A percentile compares a stretch with the other conserved stretches of the same genome.
phyloP scores from a whole-genome alignment of 1,284 basidiomycete species.

The Erythrobasidium hasegawianum region DNA sequence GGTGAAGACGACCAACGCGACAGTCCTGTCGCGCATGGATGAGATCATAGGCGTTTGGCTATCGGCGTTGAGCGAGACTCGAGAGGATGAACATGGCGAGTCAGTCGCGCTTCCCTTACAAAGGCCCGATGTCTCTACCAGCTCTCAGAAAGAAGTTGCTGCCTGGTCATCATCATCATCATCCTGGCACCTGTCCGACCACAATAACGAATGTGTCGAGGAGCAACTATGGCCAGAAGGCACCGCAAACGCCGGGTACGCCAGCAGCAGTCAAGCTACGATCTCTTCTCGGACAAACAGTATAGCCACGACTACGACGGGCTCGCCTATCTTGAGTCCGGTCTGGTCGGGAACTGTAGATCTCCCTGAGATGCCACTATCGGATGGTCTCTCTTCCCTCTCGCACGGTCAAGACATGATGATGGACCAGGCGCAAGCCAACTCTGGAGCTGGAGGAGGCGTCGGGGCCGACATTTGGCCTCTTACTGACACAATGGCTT shows the following conservation, averaged over 20 bases:
- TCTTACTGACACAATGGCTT: too few relatives aligned
- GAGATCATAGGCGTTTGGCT: conserved; percentile 42
- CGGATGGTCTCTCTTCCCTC: too few relatives aligned
- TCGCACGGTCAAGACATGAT: too few relatives aligned
- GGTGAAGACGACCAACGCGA: conserved; percentile 32
- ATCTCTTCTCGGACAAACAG: too few relatives aligned
- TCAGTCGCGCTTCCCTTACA: conserved; percentile 17
- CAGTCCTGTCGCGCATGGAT: conserved; percentile 35
- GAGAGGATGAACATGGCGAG: conserved; percentile 41
- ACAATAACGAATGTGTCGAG: not conserved
- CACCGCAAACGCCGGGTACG: not conserved
- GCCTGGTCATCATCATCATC: not conserved
- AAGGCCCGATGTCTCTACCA: conserved; percentile 5
- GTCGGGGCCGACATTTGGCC: too few relatives aligned
- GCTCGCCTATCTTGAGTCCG: too few relatives aligned
- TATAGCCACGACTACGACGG: too few relatives aligned
- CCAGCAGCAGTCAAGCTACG: not conserved
- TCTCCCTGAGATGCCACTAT: too few relatives aligned
- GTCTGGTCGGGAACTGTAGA: too few relatives aligned
- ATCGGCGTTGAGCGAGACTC: conserved; percentile 43
- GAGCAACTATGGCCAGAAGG: not conserved
- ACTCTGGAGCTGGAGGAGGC: too few relatives aligned
- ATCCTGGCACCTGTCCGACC: too few relatives aligned
- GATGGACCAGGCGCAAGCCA: too few relatives aligned
- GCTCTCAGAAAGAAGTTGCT: not conserved